Evolutionary conservation across 495 filamentous ascomycete species (phyloP), one percentile per base, ranked within the genome.

Genomic region (Xylaria scruposa): DNA sequence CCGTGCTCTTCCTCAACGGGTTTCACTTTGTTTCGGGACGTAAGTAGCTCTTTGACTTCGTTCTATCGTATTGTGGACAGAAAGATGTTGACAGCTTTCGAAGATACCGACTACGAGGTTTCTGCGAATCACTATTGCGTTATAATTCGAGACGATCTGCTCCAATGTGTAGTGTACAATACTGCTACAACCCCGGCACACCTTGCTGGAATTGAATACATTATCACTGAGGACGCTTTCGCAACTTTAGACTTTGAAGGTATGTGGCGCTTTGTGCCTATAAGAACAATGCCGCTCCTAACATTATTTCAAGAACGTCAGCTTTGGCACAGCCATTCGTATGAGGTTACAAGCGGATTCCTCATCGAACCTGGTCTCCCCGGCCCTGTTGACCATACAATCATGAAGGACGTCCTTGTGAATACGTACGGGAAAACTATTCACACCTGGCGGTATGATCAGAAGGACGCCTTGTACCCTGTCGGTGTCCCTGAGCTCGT

Each of bases 241-340:
- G 76, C 56, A 58, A 78, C 74, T 17, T 53, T 79, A 0, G 75
- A 78, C 33, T 74, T 65, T 19, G 77, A 78, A 72, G 78, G 72
- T 78, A 53, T 12, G 38, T 1, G 15, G 24, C 17, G 12, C 31
- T 31, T 4, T 56, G 15, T 17, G 8, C 31, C 29, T 54, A 13
- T 56, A 13, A 2, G 53, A 13, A 44, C 12, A 44, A 38, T 19
- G 17, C 38, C 21, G 26, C 9, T 2, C n/a, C 44, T 68, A 61
- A 67, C 70, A 26, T 49, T 0, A 21, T 17, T 29, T 42, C 5
- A 19, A 77, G 74, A 78, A 62, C 76, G 76, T 53, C 76, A 82
- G 71, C 74, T 82, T 8, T 83, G 80, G 80, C 79, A 83, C 73
- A 79, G 78, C 29, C 82, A 84, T 64, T 70, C 78, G 24, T 84